A percentile compares a stretch with the other conserved stretches of the same genome.
Conservation (phyloP, 2,329 filamentous ascomycete genomes). For the Pyrenophora teres region DNA sequence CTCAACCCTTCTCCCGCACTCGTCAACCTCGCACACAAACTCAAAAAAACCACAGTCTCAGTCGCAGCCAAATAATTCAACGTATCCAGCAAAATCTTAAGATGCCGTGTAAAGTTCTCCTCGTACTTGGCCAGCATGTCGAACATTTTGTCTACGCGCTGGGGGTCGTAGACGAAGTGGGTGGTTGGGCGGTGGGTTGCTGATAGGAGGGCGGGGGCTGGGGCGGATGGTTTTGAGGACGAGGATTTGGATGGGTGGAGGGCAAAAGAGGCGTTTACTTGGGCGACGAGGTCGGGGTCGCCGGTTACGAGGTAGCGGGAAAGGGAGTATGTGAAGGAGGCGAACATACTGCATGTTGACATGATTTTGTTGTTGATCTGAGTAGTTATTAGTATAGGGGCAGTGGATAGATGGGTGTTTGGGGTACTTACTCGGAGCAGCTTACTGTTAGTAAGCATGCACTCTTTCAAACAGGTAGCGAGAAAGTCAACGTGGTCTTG, state of each 20-base stretch:
- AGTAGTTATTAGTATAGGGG: conserved; percentile 5
- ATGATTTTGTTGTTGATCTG: conserved; percentile 98
- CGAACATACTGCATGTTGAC: conserved; percentile 93
- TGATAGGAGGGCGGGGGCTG: conserved; percentile 13
- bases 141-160: conserved; percentile 73
- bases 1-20: conserved; percentile 73
- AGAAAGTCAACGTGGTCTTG: conserved; percentile 98
- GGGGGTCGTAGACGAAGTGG: conserved; percentile 59
- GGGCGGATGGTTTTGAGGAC: conserved; percentile 5
- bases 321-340: conserved; percentile 84
- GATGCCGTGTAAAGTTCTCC: conserved; percentile 85
- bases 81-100: conserved; percentile 92
- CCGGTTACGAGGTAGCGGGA: conserved; percentile 82
- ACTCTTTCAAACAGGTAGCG: conserved; percentile 97
- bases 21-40: conserved; percentile 80
- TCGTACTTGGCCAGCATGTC: conserved; percentile 92
- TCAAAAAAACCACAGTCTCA: conserved; percentile 91
- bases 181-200: conserved; percentile 29
- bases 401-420: no score
- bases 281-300: conserved; percentile 74
- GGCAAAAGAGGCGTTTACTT: conserved; percentile 60
- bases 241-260: conserved; percentile 3
- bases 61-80: conserved; percentile 97
- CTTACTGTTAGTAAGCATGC: conserved; percentile 98
- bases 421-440: conserved; percentile 72